These are phyloP conservation scores for Phialemoniopsis sp. DNA, from an alignment of 2,329 filamentous ascomycete genomes.

Conservation along the genomic window DNA sequence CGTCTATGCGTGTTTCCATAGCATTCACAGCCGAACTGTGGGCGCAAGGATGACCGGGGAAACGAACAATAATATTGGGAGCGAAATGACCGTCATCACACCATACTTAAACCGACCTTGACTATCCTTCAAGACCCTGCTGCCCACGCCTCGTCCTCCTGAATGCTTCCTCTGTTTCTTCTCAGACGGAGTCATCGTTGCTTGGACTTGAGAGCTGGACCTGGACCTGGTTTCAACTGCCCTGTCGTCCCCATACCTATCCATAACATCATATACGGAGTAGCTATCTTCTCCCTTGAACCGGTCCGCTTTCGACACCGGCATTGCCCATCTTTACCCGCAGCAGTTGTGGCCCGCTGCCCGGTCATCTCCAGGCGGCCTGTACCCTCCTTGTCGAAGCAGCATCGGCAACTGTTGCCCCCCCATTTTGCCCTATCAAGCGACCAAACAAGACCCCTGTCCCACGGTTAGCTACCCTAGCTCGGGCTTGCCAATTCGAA, in stretches of 20 bases:
- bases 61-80: not conserved
- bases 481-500: constrained; percentile 12
- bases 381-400: no score
- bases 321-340: no score
- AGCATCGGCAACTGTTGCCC: no score
- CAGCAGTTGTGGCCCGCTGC: no score
- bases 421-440: no score
- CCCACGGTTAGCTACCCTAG: not conserved
- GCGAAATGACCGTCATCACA: constrained; percentile 11
- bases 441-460: not conserved
- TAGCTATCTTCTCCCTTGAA: not conserved
- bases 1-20: no score
- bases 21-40: no score
- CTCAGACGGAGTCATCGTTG: constrained; percentile 1
- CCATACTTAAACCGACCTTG: constrained; percentile 6
- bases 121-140: constrained; percentile 1
- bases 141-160: constrained; percentile 5
- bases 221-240: constrained; percentile 5
- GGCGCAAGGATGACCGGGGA: not conserved
- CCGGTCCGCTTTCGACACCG: no score
- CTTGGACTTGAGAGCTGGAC: constrained; percentile 6
- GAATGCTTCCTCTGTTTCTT: not conserved
- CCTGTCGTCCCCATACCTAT: not conserved
- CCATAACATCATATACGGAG: not conserved
- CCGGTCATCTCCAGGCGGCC: no score